Evolutionary conservation across 148 eudicot genomes (phyloP).

Genomic region (Oxyria digyna): DNA sequence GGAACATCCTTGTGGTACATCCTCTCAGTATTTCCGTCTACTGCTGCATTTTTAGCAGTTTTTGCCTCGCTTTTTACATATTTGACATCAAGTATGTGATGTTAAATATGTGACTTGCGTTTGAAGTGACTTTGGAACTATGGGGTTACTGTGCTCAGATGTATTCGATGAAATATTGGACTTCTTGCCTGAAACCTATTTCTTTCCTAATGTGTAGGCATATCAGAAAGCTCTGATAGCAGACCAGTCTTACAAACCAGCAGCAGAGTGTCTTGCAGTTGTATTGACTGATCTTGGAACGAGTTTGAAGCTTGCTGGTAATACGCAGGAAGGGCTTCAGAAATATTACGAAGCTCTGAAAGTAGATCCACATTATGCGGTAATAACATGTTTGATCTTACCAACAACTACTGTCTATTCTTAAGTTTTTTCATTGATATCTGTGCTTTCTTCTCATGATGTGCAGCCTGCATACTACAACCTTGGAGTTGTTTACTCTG

Average conservation of each 20-base stretch:
- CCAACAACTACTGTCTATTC: neutral
- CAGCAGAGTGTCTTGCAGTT: constrained; percentile 92
- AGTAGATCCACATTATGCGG: constrained; percentile 93
- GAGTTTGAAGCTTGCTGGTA: constrained; percentile 94
- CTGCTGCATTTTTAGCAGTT: neutral
- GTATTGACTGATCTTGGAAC: constrained; percentile 94
- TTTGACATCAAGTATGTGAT: neutral
- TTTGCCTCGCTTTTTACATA: neutral
- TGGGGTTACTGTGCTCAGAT: neutral
- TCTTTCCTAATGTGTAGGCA: constrained; percentile 41
- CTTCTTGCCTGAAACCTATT: constrained; percentile 2
- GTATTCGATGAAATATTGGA: neutral
- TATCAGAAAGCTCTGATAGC: constrained; percentile 84
- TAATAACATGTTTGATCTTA: constrained; percentile 19
- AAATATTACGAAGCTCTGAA: constrained; percentile 95
- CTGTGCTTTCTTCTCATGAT: constrained; percentile 11
- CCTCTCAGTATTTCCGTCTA: neutral
- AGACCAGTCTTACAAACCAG: constrained; percentile 81
- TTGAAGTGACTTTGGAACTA: neutral
- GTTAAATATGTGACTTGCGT: neutral
- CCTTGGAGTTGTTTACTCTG: constrained; percentile 99
- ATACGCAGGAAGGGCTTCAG: constrained; percentile 90
- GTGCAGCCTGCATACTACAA: constrained; percentile 98
- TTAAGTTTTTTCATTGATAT: neutral
- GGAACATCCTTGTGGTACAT: neutral